Percentiles rank a stretch among this genome's conserved stretches.
These are phyloP conservation scores for Saccharomyces eubayanus DNA, from an alignment of 805 yeast species.

Conservation along the genomic window DNA sequence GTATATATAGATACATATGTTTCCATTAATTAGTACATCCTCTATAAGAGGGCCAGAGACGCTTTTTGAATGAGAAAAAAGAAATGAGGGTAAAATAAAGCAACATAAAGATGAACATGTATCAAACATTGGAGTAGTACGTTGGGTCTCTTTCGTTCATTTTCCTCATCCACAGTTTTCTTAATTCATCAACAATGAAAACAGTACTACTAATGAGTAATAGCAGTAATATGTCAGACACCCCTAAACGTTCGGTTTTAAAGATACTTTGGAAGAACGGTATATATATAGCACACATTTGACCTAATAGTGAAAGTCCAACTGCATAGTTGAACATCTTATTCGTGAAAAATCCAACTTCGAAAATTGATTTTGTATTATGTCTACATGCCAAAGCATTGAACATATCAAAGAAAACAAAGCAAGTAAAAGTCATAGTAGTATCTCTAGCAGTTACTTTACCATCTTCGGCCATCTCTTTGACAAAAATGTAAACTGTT, in stretches of 20 bases:
- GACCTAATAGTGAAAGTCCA: slow-evolving; percentile 79
- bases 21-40: not conserved
- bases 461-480: slow-evolving; percentile 73
- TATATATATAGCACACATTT: slow-evolving; percentile 83
- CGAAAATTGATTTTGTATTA: slow-evolving; percentile 70
- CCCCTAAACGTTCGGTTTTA: slow-evolving; percentile 83
- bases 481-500: slow-evolving; percentile 76
- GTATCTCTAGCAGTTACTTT: slow-evolving; percentile 89
- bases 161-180: slow-evolving; percentile 42
- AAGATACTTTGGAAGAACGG: slow-evolving; percentile 89
- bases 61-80: not conserved
- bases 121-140: slow-evolving; percentile 15
- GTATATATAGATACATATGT: not conserved
- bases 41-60: not conserved
- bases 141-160: slow-evolving; percentile 11
- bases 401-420: slow-evolving; percentile 93
- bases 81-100: not conserved
- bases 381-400: slow-evolving; percentile 93
- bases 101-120: not conserved
- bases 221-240: slow-evolving; percentile 63
- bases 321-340: slow-evolving; percentile 92
- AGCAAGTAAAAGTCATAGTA: slow-evolving; percentile 97
- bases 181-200: slow-evolving; percentile 73
- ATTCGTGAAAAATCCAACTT: slow-evolving; percentile 68
- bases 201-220: slow-evolving; percentile 65